Base-by-base conservation (phyloP, 371 early-diverging fungal species). In the Mucor circinelloides region DNA sequence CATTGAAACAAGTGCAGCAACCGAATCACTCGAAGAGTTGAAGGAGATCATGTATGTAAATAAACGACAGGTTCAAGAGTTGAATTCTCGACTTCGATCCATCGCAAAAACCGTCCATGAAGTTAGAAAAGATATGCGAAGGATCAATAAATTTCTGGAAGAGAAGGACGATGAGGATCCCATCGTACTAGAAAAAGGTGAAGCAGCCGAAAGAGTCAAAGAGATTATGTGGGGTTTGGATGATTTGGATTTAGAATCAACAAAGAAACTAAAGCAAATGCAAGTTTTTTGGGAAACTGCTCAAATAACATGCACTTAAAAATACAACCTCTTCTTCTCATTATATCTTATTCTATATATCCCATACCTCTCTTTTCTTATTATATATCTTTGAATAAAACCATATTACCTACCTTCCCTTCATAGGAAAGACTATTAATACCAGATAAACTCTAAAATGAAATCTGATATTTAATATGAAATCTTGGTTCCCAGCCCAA, bases 181-280 rank as follows among this genome's bases (percentile, higher is more conserved):
- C 3, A 76, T 84, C 12, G 73, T 81, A 10, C 57, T 84, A 38
- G 84, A 84, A 44, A 79, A 78, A 61, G 84, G 84, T 48, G 84
- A 84, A 69, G 84, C 79, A 9, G 72, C 81, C 48, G 74, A 71
- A 66, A 71, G 82, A 42, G 82, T 84, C 46, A 78, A 81, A 70
- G 82, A 81, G 30, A 84, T 84, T 64, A 72, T 84, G 77, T 84
- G 84, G 84, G 84, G 84, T 50, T 66, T 84, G 23, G 84, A 84
- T 69, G 84, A 84, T 64, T 63, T 84, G 34, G 82, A 84, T 63
- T 62, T 42, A 12, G 74, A 72, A 57, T 75, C 74, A 62, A 75
- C 79, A 19, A 74, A 74, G 67, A 73, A 80, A 50, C 56, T 84
- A 21, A 66, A 66, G 52, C 75, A 81, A 55, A 81, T 84, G 79